These are phyloP conservation scores for Combretum micranthum DNA, from an alignment of 345 rosid species.

Conservation along the genomic window DNA sequence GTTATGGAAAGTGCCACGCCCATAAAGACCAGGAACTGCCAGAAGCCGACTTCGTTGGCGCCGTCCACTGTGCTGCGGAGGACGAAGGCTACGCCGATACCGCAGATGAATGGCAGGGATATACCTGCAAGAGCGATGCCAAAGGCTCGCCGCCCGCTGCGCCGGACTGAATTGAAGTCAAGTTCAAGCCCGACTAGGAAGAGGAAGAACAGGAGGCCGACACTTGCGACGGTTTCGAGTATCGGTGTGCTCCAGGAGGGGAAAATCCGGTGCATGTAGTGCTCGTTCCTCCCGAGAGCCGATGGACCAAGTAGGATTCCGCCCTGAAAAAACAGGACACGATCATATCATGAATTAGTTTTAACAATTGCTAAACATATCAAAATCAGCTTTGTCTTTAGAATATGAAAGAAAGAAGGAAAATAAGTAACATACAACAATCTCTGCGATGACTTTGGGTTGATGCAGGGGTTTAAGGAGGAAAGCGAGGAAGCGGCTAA, in stretches of 20 bases:
- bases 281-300: slow-evolving; percentile 53
- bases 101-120: slow-evolving; percentile 55
- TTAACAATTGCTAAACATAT: too few relatives aligned
- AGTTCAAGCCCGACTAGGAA: slow-evolving; percentile 90
- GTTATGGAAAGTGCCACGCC: slow-evolving; percentile 95
- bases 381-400: too few relatives aligned
- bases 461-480: slow-evolving; percentile 87
- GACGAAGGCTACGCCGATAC: slow-evolving; percentile 57
- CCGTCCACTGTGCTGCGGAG: slow-evolving; percentile 42
- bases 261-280: slow-evolving; percentile 39
- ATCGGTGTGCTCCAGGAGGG: slow-evolving; percentile 70
- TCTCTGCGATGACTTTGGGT: slow-evolving; percentile 91
- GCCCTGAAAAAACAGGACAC: slow-evolving; percentile 34
- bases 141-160: slow-evolving; percentile 58
- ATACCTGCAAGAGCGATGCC: slow-evolving; percentile 75
- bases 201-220: slow-evolving; percentile 83
- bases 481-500: slow-evolving; percentile 63
- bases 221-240: slow-evolving; percentile 69
- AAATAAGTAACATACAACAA: slow-evolving; percentile 37
- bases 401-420: not conserved
- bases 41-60: slow-evolving; percentile 47
- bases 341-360: too few relatives aligned
- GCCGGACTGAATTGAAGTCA: slow-evolving; percentile 52
- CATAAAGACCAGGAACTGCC: slow-evolving; percentile 67
- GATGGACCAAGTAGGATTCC: slow-evolving; percentile 85